These are phyloP conservation scores for Plasmodium falciparum DNA, from an alignment of 169 alveolate genomes.

Conservation along the genomic window DNA sequence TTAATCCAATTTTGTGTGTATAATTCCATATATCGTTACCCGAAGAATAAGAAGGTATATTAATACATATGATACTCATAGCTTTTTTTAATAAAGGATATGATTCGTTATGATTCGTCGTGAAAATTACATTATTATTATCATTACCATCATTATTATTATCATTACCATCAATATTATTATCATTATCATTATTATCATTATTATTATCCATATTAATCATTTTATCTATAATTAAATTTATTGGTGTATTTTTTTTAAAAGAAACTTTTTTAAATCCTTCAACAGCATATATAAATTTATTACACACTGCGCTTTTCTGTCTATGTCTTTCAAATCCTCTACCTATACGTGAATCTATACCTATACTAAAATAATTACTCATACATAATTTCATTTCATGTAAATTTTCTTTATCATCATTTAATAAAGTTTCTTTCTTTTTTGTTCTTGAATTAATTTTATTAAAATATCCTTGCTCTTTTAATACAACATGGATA, in stretches of 20 bases:
- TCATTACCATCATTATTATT: neutral
- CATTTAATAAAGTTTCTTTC: conserved; percentile 79
- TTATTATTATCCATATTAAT: conserved; percentile 62
- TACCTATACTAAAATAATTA: conserved; percentile 95
- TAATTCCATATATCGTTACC: conserved; percentile 82
- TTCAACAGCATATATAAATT: conserved; percentile 82
- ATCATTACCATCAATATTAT: too few species aligned
- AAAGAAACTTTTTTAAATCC: conserved; percentile 89
- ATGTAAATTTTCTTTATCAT: conserved; percentile 37
- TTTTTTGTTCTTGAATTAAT: conserved; percentile 82
- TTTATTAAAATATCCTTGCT: conserved; percentile 89
- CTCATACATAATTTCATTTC: conserved; percentile 84
- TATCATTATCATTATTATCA: too few species aligned
- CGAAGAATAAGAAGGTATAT: conserved; percentile 84
- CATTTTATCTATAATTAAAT: conserved; percentile 83
- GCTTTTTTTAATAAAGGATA: conserved; percentile 79
- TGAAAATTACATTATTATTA: conserved; percentile 76
- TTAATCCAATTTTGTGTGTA: conserved; percentile 75
- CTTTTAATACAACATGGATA: conserved; percentile 87
- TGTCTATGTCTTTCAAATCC: conserved; percentile 93
- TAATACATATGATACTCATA: conserved; percentile 79
- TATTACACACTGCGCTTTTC: conserved; percentile 84
- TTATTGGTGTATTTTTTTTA: conserved; percentile 76
- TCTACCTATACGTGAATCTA: conserved; percentile 94
- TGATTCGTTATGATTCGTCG: conserved; percentile 76